Evolutionary conservation across 2,329 filamentous ascomycete species (phyloP).

Genomic region (Trichoderma simmonsii): DNA sequence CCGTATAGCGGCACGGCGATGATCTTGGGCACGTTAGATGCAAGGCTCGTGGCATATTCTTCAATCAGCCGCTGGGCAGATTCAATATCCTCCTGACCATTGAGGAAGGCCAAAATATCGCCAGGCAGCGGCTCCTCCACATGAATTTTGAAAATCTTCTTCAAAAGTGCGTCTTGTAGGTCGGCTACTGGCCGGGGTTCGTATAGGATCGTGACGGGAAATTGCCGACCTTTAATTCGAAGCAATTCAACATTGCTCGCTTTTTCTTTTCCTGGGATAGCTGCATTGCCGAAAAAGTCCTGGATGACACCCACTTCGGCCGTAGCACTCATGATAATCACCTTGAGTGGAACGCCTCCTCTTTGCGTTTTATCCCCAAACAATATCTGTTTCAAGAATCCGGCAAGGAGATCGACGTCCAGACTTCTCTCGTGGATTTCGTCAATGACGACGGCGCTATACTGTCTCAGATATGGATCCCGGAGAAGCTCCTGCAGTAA

Average conservation of each 20-base stretch:
- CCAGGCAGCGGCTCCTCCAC: conserved; percentile 86
- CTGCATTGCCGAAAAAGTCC: conserved; percentile 62
- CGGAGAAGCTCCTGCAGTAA: conserved; percentile 87
- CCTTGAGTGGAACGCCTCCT: conserved; percentile 73
- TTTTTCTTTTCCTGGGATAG: conserved; percentile 20
- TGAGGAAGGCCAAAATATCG: conserved; percentile 88
- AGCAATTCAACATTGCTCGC: conserved; percentile 40
- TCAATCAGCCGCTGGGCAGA: conserved; percentile 75
- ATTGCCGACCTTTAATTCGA: conserved; percentile 82
- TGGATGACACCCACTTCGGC: conserved; percentile 79
- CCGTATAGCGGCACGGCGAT: conserved; percentile 81
- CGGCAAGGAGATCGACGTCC: conserved; percentile 86
- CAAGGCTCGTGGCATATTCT: conserved; percentile 70
- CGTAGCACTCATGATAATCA: conserved; percentile 96
- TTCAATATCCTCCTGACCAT: conserved; percentile 91
- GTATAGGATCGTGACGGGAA: conserved; percentile 76
- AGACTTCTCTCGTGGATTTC: conserved; percentile 96
- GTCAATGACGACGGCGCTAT: conserved; percentile 88
- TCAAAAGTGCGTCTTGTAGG: conserved; percentile 76
- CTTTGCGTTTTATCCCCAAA: conserved; percentile 59
- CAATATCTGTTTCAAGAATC: conserved; percentile 80
- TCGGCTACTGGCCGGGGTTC: conserved; percentile 72
- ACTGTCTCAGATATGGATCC: conserved; percentile 77
- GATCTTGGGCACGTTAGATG: conserved; percentile 69
- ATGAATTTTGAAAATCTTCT: conserved; percentile 83